These are phyloP conservation scores for Stephanodiscus triporus DNA, from an alignment of 108 stramenopile genomes.

Conservation along the genomic window DNA sequence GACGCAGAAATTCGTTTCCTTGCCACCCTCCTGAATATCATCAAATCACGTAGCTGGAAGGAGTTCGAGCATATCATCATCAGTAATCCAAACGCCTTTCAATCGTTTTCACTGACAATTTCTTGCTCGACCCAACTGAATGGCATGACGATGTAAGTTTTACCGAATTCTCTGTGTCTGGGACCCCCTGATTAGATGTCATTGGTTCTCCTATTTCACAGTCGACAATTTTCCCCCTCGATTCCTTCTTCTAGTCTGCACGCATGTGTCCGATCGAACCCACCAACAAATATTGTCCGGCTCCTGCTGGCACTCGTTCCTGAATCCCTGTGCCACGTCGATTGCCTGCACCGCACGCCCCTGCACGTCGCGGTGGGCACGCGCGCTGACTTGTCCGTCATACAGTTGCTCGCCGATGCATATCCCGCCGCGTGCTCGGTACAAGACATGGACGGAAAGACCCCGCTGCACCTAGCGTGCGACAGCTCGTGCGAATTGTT, in stretches of 20 bases:
- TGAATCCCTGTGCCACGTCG: conserved; percentile 50
- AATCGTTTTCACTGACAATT: not conserved
- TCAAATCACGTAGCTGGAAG: not conserved
- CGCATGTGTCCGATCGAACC: conserved; percentile 12
- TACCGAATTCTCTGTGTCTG: no score
- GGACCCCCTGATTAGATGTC: no score
- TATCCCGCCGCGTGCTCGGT: conserved; percentile 1
- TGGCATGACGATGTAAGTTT: conserved; percentile 8
- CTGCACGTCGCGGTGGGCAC: conserved; percentile 74
- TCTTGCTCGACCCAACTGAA: conserved; percentile 1
- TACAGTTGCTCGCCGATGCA: not conserved
- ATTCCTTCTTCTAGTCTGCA: not conserved
- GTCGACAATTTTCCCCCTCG: not conserved
- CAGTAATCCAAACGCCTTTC: not conserved
- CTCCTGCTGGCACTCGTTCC: conserved; percentile 57
- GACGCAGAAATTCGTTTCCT: not conserved
- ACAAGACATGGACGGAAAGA: conserved; percentile 5
- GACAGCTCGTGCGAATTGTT: not conserved
- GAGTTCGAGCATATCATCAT: not conserved
- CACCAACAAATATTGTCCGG: conserved; percentile 39
- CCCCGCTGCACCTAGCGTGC: not conserved
- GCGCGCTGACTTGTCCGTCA: conserved; percentile 32
- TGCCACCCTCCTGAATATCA: not conserved
- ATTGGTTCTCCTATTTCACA: not conserved
- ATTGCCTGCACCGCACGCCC: conserved; percentile 67